A percentile compares a stretch with the other conserved stretches of the same genome.
Conservation (phyloP, 441 rosid genomes). For the Populus hybrid region DNA sequence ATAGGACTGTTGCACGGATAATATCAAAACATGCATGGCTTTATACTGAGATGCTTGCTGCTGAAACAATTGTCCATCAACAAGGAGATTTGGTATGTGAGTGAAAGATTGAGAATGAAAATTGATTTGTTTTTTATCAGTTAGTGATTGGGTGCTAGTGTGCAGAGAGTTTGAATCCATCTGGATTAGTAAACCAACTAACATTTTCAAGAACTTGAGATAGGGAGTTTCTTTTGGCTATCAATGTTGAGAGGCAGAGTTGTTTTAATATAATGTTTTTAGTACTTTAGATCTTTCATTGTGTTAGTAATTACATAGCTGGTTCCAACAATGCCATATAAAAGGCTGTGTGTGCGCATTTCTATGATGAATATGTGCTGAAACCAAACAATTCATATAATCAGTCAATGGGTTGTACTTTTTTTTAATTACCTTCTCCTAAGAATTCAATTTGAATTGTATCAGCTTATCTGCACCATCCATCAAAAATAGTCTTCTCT, state of each 20-base stretch:
- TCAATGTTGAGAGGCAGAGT: not conserved
- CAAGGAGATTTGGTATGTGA: conserved; percentile 62
- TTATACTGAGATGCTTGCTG: conserved; percentile 96
- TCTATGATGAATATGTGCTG: not conserved
- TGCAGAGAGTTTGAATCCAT: not conserved
- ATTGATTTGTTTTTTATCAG: not conserved
- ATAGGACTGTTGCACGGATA: conserved; percentile 83
- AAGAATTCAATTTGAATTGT: not conserved
- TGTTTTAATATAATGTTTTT: not conserved
- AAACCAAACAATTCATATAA: not conserved
- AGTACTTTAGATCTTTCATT: not conserved
- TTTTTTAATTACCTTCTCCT: not conserved
- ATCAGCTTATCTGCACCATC: not conserved
- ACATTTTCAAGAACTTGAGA: not conserved
- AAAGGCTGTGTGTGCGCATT: not conserved
- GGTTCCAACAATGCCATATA: not conserved
- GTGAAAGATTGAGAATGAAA: not conserved
- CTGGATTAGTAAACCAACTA: not conserved
- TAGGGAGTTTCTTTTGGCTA: not conserved
- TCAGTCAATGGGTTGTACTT: not conserved
- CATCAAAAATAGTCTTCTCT: not conserved
- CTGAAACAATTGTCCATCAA: conserved; percentile 94
- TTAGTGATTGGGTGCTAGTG: not conserved
- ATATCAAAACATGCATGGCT: conserved; percentile 94
- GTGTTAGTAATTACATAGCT: not conserved